Percentiles rank a stretch among this genome's conserved stretches.
Evolutionary conservation across 306 rosid genomes (phyloP).

Genomic region (Trifolium subterraneum): DNA sequence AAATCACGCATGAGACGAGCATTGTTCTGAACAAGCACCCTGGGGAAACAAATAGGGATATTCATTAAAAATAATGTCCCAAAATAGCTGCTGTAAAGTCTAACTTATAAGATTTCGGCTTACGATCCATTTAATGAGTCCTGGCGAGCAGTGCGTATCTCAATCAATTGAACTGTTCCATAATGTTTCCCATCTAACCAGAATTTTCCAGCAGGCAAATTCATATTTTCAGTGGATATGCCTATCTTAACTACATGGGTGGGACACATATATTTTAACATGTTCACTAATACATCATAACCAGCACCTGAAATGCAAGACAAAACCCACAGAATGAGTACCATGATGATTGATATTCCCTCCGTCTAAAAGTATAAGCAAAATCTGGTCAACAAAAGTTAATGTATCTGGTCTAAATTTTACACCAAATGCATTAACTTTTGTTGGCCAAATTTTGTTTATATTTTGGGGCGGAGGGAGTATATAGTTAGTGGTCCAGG

Average conservation of each 20-base stretch:
- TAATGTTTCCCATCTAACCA: conserved; percentile 63
- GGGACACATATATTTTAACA: conserved; percentile 76
- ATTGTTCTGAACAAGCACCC: conserved; percentile 77
- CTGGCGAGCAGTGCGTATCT: conserved; percentile 72
- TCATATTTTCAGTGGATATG: conserved; percentile 71
- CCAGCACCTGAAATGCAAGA: conserved; percentile 71
- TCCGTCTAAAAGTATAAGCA: too few species aligned
- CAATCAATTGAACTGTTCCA: conserved; percentile 60
- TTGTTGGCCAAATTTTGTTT: too few species aligned
- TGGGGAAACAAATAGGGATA: conserved; percentile 41
- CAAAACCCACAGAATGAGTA: conserved; percentile 26
- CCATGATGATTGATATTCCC: conserved; percentile 16
- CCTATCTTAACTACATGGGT: conserved; percentile 82
- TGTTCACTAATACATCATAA: conserved; percentile 73
- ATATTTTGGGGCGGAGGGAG: too few species aligned
- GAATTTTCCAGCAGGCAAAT: conserved; percentile 83
- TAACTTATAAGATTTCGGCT: conserved; percentile 47
- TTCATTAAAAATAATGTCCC: not conserved
- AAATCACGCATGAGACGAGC: conserved; percentile 69
- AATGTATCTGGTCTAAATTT: too few species aligned
- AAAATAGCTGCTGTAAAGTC: conserved; percentile 26
- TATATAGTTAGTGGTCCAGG: conserved; percentile 14
- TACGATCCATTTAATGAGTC: conserved; percentile 81
- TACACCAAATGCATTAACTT: too few species aligned
- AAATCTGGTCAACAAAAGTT: too few species aligned